phyloP scores from a whole-genome alignment of 2,329 filamentous ascomycete genomes.

The Tolypocladium capitatum region DNA sequence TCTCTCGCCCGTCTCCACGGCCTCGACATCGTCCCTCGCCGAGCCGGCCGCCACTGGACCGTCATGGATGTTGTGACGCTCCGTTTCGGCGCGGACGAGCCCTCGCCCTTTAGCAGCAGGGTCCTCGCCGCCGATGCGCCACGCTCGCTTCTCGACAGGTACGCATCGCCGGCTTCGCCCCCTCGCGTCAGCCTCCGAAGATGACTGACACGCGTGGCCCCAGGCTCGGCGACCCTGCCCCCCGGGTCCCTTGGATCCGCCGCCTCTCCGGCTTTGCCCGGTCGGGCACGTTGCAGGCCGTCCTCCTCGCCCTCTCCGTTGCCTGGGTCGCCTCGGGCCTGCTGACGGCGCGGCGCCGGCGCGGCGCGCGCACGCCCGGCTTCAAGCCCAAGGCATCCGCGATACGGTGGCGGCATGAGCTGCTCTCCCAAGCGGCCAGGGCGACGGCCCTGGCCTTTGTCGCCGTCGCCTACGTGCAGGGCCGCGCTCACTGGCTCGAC shows the following conservation, averaged over 20 bases:
- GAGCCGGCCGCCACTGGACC: background rate
- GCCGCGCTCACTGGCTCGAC: conserved; percentile 22
- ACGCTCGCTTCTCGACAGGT: background rate
- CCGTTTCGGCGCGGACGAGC: conserved; percentile 16
- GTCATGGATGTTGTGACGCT: conserved; percentile 18
- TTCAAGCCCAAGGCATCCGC: conserved; percentile 21
- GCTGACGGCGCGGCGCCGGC: conserved; percentile 17
- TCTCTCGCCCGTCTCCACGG: background rate
- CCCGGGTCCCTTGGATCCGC: conserved; percentile 24
- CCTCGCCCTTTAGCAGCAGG: conserved; percentile 13
- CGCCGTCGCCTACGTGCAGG: conserved; percentile 19
- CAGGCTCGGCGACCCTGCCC: conserved; percentile 1
- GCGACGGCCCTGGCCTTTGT: conserved; percentile 26
- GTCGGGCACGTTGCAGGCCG: conserved; percentile 26
- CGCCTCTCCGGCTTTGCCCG: conserved; percentile 23
- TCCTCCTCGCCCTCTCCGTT: conserved; percentile 22
- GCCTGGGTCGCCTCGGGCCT: conserved; percentile 21
- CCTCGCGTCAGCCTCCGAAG: too few species aligned
- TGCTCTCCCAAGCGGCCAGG: conserved; percentile 27
- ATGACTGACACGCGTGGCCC: too few species aligned
- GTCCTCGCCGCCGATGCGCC: background rate
- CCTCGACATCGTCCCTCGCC: background rate
- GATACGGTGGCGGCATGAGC: conserved; percentile 28
- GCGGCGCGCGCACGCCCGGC: conserved; percentile 9
- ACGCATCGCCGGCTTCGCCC: too few species aligned